These are phyloP conservation scores for Venturia asperata DNA, from an alignment of 2,329 filamentous ascomycete genomes.

Conservation along the genomic window DNA sequence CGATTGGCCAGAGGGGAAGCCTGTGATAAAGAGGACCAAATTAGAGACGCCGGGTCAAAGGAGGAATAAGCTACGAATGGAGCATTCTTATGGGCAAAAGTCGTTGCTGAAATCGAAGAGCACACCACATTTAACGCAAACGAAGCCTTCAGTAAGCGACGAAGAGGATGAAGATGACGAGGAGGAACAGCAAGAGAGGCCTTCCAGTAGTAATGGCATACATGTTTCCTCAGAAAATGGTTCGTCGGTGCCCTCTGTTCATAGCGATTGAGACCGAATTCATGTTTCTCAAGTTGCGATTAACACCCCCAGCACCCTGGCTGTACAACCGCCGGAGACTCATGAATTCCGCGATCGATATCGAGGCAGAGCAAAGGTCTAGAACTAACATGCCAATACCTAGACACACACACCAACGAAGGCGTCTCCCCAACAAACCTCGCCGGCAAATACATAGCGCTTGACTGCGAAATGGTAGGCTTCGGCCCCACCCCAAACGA, in stretches of 20 bases:
- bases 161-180: background rate
- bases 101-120: conserved; percentile 9
- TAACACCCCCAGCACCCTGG: background rate
- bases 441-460: conserved; percentile 80
- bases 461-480: conserved; percentile 99
- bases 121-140: background rate
- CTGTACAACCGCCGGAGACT: background rate
- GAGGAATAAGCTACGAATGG: conserved; percentile 12
- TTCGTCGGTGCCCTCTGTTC: background rate
- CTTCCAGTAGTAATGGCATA: conserved; percentile 8
- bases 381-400: background rate
- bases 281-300: background rate
- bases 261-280: background rate
- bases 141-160: background rate
- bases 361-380: background rate
- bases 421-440: conserved; percentile 49
- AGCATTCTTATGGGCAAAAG: background rate
- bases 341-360: background rate
- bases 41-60: background rate
- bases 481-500: conserved; percentile 58
- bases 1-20: conserved; percentile 4
- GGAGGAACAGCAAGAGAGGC: conserved; percentile 3
- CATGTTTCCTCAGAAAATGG: background rate
- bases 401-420: conserved; percentile 28
- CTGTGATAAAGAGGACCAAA: background rate